A percentile compares a stretch with the other conserved stretches of the same genome.
These are phyloP conservation scores for Acrodontium crateriforme DNA, from an alignment of 2,329 filamentous ascomycete genomes.

Conservation along the genomic window DNA sequence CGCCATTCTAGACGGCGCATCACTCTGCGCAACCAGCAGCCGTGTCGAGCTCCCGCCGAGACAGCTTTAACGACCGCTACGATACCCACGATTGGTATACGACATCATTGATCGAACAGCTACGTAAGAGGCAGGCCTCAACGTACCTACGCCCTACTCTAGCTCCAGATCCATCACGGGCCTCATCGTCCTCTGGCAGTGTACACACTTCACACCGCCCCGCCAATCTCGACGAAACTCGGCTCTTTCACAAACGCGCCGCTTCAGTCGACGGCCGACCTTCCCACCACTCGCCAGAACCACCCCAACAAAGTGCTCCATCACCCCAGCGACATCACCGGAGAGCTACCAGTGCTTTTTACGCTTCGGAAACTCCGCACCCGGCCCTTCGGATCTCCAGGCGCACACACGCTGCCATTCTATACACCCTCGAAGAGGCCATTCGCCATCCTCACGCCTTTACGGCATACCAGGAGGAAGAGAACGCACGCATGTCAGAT, in stretches of 20 bases:
- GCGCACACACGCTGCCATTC: constrained; percentile 76
- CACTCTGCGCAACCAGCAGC: constrained; percentile 11
- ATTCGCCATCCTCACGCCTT: constrained; percentile 66
- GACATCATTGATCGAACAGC: constrained; percentile 33
- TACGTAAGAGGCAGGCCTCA: constrained; percentile 34
- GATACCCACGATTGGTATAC: constrained; percentile 40
- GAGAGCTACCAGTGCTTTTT: constrained; percentile 19
- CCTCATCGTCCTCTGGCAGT: constrained; percentile 40
- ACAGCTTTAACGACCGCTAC: constrained; percentile 39
- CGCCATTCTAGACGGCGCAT: too few species aligned
- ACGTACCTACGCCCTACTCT: constrained; percentile 14
- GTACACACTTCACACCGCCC: constrained; percentile 40
- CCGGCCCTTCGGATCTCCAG: constrained; percentile 60
- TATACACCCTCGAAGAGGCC: constrained; percentile 83
- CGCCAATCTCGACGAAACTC: constrained; percentile 34
- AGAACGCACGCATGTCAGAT: constrained; percentile 87
- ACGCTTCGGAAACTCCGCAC: constrained; percentile 28
- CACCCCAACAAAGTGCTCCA: constrained; percentile 11
- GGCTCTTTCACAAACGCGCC: constrained; percentile 26
- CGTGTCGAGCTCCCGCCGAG: constrained; percentile 30
- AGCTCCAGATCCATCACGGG: constrained; percentile 28
- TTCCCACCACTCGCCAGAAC: constrained; percentile 5
- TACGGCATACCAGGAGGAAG: constrained; percentile 71
- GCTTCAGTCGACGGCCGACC: constrained; percentile 30
- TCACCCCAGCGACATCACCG: constrained; percentile 20